Evolutionary conservation across 1,284 basidiomycete genomes (phyloP), one percentile per base, ranked within the genome.

Genomic region (Ganoderma multipileum): DNA sequence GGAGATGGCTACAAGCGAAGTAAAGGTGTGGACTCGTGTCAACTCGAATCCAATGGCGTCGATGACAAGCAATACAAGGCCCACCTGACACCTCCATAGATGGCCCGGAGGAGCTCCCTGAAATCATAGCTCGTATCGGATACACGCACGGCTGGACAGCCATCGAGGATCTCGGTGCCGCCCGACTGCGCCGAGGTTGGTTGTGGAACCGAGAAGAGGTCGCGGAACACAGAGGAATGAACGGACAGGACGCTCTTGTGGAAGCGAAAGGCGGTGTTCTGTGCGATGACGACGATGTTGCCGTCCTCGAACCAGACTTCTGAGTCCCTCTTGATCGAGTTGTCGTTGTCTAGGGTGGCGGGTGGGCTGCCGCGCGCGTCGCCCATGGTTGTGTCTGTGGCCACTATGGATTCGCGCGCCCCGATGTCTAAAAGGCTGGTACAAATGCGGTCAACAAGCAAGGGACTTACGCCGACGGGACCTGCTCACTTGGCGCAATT

Each of bases 241-340:
- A 54, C 59, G 12, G 60, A 61, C 18, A 68, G 60, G 2, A 65
- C 44, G 26, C 67, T 60, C 30, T 41, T 26, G 41, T 68, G 67
- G 30, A 68, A 54, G 23, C 67, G 64, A 36, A 68, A 68, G 26
- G 58, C 41, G 60, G 39, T 30, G 26, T 59, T 20, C 23, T 61
- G 41, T 23, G 67, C 63, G 58, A 59, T 26, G 60, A 68, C 30
- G 42, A 68, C 42, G 26, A 68, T 20, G 36, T 59, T 68, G 9
- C 63, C 67, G 44, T 68, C 64, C n/a, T 65, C 60, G 36, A 68
- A 65, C 64, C 67, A 65, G 18, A 65, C 23, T 9, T 65, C 33
- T 0, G 38, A 14, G 20, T 68, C 67, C 6, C 50, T 50, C 2
- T 23, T 18, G 28, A 38, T 39, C 2, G 12, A 36, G 8, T 39